Evolutionary conservation across 1,284 basidiomycete species (phyloP), one percentile per base, ranked within the genome.

Genomic region (Entoloma clypeatum): DNA sequence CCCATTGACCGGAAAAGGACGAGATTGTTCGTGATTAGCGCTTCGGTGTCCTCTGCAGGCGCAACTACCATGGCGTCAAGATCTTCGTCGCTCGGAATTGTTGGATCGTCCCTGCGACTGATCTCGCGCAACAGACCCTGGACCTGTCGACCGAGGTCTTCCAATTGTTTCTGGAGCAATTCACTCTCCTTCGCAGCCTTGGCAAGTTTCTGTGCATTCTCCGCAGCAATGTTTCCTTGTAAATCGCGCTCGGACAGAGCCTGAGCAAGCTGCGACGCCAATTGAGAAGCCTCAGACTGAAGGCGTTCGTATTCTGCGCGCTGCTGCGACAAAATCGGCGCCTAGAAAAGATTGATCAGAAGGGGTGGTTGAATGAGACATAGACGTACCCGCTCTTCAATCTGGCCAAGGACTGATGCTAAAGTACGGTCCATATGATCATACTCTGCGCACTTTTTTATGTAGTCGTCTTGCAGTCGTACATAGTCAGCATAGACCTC

Each of bases 401-500:
- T 89, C 63, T 95, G 87, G 41, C 77, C 77, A 14, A 91, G 68
- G n/a, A 91, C 80, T 16, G 77, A 71, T 17, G 75, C 68, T 25
- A 92, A 65, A 9, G 87, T 82, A 22, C 79, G 74, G 39, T 89
- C 85, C 72, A 97, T 82, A 32, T 87, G 78, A 47, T 83, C 79
- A 40, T 83, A 86, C 64, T 97, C 90, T 1, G 78, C 72, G 41
- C 77, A 80, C 59, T 92, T 88, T 55, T 74, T 77, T 11, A 78
- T 73, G 41, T 85, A 81, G 36, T 92, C 86, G 28, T 90, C 87
- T 60, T 96, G 86, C 35, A 94, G 75, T 41, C 79, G 75, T 33
- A 92, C 80, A 52, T 89, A 88, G 51, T 92, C 88, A n/a, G 85
- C 75, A 58, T 94, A 95, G 11, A 95, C 81, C 58, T 93, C 85